Evolutionary conservation across 306 rosid genomes (phyloP).

Genomic region (Rosa chinensis): DNA sequence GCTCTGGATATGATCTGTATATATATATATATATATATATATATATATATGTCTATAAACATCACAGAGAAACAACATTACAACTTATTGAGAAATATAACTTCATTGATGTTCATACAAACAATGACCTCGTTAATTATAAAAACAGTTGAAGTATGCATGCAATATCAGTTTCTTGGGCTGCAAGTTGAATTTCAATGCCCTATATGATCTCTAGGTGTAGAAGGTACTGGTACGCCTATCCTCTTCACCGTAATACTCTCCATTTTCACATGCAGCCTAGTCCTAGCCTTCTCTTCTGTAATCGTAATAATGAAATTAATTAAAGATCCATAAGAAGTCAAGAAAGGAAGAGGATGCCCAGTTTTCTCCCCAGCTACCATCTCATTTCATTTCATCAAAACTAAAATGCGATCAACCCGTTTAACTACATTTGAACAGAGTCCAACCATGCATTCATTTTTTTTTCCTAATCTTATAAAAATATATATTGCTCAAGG

Average conservation of each 20-base stretch:
- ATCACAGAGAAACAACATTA: no score
- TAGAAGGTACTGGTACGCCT: neutral
- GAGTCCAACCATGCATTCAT: no score
- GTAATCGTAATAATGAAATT: neutral
- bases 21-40: no score
- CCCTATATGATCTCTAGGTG: neutral
- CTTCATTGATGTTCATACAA: neutral
- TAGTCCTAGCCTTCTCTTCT: neutral
- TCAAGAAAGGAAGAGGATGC: neutral
- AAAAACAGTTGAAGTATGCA: neutral
- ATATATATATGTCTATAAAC: no score
- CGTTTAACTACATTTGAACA: no score
- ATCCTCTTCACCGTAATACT: neutral
- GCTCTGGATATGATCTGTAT: no score
- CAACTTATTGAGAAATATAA: no score
- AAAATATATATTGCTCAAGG: neutral
- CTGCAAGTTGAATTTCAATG: neutral
- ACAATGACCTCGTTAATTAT: neutral
- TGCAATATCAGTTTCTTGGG: neutral
- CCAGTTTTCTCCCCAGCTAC: neutral
- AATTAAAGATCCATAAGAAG: no score
- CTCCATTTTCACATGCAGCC: neutral
- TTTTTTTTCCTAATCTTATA: no score
- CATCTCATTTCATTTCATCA: no score
- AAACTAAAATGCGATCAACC: no score